phyloP scores from a whole-genome alignment of 2,329 filamentous ascomycete species.

The Cryoendolithus antarcticus region DNA sequence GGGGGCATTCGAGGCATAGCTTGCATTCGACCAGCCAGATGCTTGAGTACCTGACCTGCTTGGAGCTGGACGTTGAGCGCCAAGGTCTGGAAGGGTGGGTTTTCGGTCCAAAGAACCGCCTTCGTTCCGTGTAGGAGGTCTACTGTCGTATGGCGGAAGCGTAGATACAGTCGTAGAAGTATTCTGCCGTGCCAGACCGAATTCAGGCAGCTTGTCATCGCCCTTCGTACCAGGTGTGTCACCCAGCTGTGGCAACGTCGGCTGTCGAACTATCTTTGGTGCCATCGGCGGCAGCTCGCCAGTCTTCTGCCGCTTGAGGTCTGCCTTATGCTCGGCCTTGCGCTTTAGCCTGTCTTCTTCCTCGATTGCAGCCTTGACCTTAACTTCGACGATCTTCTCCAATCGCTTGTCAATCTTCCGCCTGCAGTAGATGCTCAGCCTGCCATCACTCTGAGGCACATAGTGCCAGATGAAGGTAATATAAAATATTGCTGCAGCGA shows the following conservation, averaged over 20 bases:
- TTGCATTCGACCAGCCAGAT: constrained; percentile 41
- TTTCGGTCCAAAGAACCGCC: constrained; percentile 18
- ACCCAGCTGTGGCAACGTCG: constrained; percentile 55
- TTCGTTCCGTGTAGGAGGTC: constrained; percentile 41
- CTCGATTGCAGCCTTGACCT: constrained; percentile 77
- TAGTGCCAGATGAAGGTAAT: constrained; percentile 85
- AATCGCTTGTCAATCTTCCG: constrained; percentile 82
- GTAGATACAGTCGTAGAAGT: constrained; percentile 25
- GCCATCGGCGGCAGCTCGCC: constrained; percentile 12
- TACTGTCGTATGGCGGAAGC: constrained; percentile 36
- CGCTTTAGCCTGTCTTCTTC: constrained; percentile 51
- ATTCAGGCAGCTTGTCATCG: constrained; percentile 30
- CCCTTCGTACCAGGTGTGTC: constrained; percentile 43
- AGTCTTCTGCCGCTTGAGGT: constrained; percentile 34
- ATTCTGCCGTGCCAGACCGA: constrained; percentile 22
- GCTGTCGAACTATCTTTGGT: constrained; percentile 39
- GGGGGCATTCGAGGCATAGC: constrained; percentile 52
- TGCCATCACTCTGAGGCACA: constrained; percentile 70
- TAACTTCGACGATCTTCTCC: constrained; percentile 69
- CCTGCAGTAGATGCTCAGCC: constrained; percentile 73
- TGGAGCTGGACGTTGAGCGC: constrained; percentile 24
- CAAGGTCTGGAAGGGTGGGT: constrained; percentile 32
- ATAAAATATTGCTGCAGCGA: constrained; percentile 66
- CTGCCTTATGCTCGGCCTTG: constrained; percentile 42
- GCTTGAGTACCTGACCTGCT: constrained; percentile 39